These are phyloP conservation scores for Tephrocybe sp. DNA, from an alignment of 768 basidiomycete genomes.

Conservation along the genomic window DNA sequence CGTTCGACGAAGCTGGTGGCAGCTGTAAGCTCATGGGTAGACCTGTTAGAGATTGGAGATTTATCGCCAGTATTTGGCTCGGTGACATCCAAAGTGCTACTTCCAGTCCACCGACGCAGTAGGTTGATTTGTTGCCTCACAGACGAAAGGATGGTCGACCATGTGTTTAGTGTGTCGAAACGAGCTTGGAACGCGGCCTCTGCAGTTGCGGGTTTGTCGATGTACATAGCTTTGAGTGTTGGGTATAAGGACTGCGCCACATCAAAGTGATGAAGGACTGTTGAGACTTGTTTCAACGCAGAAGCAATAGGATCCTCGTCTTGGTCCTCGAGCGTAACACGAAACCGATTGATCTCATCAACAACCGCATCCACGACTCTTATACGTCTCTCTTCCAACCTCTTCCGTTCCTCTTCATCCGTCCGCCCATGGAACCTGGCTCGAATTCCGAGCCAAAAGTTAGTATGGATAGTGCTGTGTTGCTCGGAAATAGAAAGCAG, in stretches of 20 bases:
- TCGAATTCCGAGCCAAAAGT: constrained; percentile 88
- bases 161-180: constrained; percentile 87
- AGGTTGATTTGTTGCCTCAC: constrained; percentile 80
- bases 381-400: constrained; percentile 80
- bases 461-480: constrained; percentile 63
- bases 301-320: constrained; percentile 39
- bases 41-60: constrained; percentile 37
- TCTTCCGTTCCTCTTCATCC: constrained; percentile 78
- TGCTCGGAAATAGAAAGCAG: constrained; percentile 70
- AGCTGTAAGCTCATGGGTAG: constrained; percentile 51
- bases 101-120: constrained; percentile 92
- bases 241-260: constrained; percentile 88
- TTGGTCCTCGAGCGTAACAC: constrained; percentile 40
- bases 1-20: constrained; percentile 91
- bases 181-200: constrained; percentile 73
- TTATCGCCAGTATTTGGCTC: constrained; percentile 74
- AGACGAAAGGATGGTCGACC: constrained; percentile 86
- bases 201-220: constrained; percentile 73
- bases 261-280: constrained; percentile 73
- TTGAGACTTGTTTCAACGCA: constrained; percentile 62
- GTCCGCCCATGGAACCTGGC: constrained; percentile 82
- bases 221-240: constrained; percentile 73
- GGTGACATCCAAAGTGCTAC: constrained; percentile 86
- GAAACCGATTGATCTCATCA: constrained; percentile 80
- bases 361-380: constrained; percentile 81